phyloP scores from a whole-genome alignment of 202 grass and related monocot species.

The Setaria italica region DNA sequence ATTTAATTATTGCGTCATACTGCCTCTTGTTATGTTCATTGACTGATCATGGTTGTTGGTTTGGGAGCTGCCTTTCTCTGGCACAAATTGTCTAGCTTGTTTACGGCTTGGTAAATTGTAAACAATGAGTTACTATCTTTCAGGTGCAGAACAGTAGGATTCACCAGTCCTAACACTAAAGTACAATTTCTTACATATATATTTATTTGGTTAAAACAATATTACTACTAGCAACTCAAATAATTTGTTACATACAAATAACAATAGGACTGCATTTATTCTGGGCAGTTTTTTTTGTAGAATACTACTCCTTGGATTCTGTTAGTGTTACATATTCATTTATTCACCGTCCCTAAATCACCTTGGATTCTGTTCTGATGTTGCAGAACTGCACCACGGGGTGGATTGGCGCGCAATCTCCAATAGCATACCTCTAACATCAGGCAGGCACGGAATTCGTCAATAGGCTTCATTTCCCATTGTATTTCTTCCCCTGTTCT shows the following conservation, averaged over 20 bases:
- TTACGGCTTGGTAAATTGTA: no score
- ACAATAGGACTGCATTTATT: background rate
- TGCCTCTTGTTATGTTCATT: no score
- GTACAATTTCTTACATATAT: background rate
- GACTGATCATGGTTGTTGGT: no score
- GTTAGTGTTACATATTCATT: background rate
- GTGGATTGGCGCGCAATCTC: slow-evolving; percentile 62
- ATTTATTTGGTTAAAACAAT: background rate
- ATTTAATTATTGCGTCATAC: no score
- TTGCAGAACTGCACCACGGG: slow-evolving; percentile 61
- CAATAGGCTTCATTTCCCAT: slow-evolving; percentile 53
- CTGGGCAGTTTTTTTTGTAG: background rate
- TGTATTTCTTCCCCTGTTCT: slow-evolving; percentile 43
- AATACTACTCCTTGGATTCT: background rate
- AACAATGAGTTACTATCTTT: background rate
- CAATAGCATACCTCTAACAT: slow-evolving; percentile 68
- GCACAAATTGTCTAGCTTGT: no score
- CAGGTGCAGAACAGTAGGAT: background rate
- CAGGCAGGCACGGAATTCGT: slow-evolving; percentile 55
- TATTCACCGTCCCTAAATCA: slow-evolving; percentile 22
- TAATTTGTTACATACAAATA: background rate
- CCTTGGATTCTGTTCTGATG: slow-evolving; percentile 29
- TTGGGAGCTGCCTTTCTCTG: no score
- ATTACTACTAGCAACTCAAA: slow-evolving; percentile 4
- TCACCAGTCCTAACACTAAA: background rate